phyloP scores from a whole-genome alignment of 2,329 filamentous ascomycete genomes.

The Nigrospora sphaerica region DNA sequence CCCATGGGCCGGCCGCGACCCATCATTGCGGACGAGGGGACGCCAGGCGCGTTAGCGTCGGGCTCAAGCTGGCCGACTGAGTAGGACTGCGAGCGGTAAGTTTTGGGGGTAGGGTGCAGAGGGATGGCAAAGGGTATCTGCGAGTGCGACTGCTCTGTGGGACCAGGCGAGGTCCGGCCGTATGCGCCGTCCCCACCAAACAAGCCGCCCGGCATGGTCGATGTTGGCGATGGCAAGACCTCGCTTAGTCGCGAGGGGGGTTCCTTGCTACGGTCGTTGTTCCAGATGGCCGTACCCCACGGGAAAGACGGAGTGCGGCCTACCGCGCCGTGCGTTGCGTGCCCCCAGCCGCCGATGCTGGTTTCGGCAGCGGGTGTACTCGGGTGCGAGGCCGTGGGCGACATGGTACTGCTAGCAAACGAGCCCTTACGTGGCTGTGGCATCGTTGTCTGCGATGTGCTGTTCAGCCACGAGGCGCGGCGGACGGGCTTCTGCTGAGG shows the following conservation, averaged over 20 bases:
- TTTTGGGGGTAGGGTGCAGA: conserved; percentile 83
- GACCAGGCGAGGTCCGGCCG: conserved; percentile 42
- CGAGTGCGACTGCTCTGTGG: conserved; percentile 46
- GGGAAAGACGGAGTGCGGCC: conserved; percentile 49
- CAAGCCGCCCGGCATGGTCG: conserved; percentile 44
- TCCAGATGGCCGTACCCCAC: conserved; percentile 82
- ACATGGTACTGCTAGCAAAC: conserved; percentile 69
- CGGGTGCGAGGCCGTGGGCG: conserved; percentile 73
- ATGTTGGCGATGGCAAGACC: conserved; percentile 69
- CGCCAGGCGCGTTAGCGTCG: conserved; percentile 39
- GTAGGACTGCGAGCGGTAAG: conserved; percentile 92
- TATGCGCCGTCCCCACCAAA: conserved; percentile 37
- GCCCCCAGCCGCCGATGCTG: conserved; percentile 46
- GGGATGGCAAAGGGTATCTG: conserved; percentile 85
- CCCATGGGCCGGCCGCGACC: conserved; percentile 46
- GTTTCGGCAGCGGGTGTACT: conserved; percentile 68
- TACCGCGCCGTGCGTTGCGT: conserved; percentile 39
- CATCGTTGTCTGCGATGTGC: conserved; percentile 56
- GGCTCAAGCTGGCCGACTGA: conserved; percentile 86
- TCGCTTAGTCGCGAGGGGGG: conserved; percentile 67
- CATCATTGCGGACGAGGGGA: conserved; percentile 40
- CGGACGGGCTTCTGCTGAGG: conserved; percentile 54
- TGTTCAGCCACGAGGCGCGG: conserved; percentile 80
- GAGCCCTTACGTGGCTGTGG: conserved; percentile 67
- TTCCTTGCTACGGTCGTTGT: conserved; percentile 64